Base-by-base conservation (phyloP, 257 asterid genomes). In the Nicotiana attenuata region DNA sequence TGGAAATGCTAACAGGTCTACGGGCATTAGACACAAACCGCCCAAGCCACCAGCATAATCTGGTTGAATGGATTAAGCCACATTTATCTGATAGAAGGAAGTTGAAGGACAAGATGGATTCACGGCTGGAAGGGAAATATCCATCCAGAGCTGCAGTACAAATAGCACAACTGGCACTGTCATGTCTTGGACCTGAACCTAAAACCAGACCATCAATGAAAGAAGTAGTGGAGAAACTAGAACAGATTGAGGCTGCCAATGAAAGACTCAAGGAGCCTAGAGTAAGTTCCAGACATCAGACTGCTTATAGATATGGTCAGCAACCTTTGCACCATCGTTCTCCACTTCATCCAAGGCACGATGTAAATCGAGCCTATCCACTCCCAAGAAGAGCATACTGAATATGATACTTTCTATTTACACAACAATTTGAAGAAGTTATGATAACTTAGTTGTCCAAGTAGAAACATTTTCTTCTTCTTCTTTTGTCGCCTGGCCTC, bases 21-120 rank as follows among this genome's bases (percentile, higher is more conserved):
- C 87, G 92, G 28, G 89, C 92, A 3, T 85, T 93, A 8, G 96
- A 93, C 81, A 6, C 80, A 3, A 87, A 38, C 53, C 94, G 97
- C 14, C 96, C 96, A 6, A 50, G 47, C 3, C 85, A 85, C 76
- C 92, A 91, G 57, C 92, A 88, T 1, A 83, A 84, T 33, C 87
- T 91, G 84, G 84, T 87, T 10, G 95, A 90, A 1, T 93, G 97
- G 97, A 85, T 93, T 68, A 93, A 88, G 89, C 97, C 97, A 13
- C 89, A 84, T 82, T 76, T 93, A 59, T 75, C 87, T 2, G 85
- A 88, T 22, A 89, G 85, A 85, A 91, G 91, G 83, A 93, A 85
- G 88, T 56, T 93, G 80, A 93, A 89, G 90, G 76, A 86, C 20
- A 82, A 85, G 4, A 91, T 93, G 92, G 97, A 91, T 82, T 71